Base-by-base conservation (phyloP, 192 early-diverging fungal genomes). In the Dimargaris cristalligena region DNA sequence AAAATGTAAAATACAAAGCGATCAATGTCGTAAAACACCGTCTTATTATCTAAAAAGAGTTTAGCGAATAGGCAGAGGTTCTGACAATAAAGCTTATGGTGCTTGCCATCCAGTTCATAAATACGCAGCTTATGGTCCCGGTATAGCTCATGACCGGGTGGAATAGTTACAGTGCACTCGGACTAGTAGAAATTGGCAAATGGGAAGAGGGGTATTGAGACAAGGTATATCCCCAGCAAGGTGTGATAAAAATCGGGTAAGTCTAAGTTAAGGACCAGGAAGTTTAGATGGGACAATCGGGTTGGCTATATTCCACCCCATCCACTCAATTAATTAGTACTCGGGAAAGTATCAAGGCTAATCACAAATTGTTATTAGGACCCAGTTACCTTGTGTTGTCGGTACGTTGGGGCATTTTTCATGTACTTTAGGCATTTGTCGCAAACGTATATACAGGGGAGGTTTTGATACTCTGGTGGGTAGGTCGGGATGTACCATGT, bases 401-500 rank as follows among this genome's bases (percentile, higher is more conserved):
- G 73, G 4, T 85, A 72, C 26, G 77, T 76, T 44, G 75, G 79
- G 30, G 78, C 74, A 44, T 75, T 70, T 47, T 84, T 86, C 82
- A 95, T 92, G 63, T 99, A 99, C 63, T 92, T 92, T 45, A 98
- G 71, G 62, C 95, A 98, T 51, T 77, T 76, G 60, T 96, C 90
- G 69, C 95, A 98, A 25, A 96, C 75, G 56, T 86, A 94, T 30
- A 95, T 69, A 23, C 72, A 72, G 44, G 78, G 71, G 26, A 81
- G 71, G 3, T 71, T 65, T 44, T 82, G 78, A 67, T 92, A 95
- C 62, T 92, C 91, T 44, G 79, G 84, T 3, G 95, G 95, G 61
- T 90, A 98, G 9, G 91, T 91, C n/a, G 93, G 86, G 52, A 81
- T 67, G 64, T 96, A 96, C 95, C 93, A 96, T 0, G 89, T 85